Percentiles rank a stretch among this genome's conserved stretches.
Conservation (phyloP, 2,329 filamentous ascomycete genomes). For the Ceratocystis variospora region DNA sequence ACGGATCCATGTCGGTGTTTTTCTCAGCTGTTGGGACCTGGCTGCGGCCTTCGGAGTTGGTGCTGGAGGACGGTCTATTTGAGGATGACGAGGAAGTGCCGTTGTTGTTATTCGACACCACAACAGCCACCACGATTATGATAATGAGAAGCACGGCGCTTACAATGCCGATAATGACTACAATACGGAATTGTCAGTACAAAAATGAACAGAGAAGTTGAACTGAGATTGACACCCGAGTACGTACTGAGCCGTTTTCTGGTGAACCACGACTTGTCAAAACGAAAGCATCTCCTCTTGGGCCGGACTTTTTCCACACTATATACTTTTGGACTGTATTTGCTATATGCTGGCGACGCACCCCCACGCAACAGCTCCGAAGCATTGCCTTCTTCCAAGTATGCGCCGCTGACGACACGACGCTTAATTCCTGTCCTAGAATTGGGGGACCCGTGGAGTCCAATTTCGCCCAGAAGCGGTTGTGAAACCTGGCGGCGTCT, state of each 20-base stretch:
- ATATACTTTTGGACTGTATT: constrained; percentile 33
- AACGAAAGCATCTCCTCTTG: constrained; percentile 38
- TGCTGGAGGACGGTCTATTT: not conserved
- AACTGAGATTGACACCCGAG: not conserved
- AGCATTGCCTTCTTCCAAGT: constrained; percentile 52
- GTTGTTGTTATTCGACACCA: constrained; percentile 51
- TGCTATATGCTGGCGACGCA: constrained; percentile 34
- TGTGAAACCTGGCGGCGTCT: constrained; percentile 10
- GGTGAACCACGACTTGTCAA: constrained; percentile 34
- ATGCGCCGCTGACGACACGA: constrained; percentile 54
- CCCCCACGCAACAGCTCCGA: constrained; percentile 32
- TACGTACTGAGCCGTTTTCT: constrained; percentile 33
- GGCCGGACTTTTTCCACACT: constrained; percentile 32
- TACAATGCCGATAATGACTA: constrained; percentile 44
- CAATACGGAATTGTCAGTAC: constrained; percentile 27
- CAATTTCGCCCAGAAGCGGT: constrained; percentile 14
- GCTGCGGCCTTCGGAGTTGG: constrained; percentile 33
- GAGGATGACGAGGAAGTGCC: constrained; percentile 8
- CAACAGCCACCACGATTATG: constrained; percentile 53
- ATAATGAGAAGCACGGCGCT: constrained; percentile 46
- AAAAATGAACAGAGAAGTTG: not conserved
- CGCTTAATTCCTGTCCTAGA: constrained; percentile 30
- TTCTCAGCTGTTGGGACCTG: constrained; percentile 52
- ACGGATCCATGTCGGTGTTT: constrained; percentile 73
- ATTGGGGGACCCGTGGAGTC: not conserved